Evolutionary conservation across 2,329 filamentous ascomycete species (phyloP).

Genomic region (Zopfia rhizophila): DNA sequence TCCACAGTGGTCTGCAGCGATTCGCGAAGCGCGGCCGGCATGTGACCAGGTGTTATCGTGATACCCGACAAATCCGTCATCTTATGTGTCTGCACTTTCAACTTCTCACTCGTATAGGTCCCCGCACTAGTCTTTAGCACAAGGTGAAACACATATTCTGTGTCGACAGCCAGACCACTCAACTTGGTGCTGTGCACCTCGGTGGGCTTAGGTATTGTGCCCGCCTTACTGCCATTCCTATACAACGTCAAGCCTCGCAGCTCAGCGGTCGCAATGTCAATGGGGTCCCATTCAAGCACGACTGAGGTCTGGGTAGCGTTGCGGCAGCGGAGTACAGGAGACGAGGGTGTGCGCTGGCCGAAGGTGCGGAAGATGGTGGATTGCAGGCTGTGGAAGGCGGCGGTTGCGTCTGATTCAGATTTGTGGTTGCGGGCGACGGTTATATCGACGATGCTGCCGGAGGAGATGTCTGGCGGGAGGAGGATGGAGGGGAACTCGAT

Average conservation of each 20-base stretch:
- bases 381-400: conserved; percentile 86
- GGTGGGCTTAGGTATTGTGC: conserved; percentile 87
- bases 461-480: conserved; percentile 92
- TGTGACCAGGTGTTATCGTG: conserved; percentile 89
- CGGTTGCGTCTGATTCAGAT: conserved; percentile 79
- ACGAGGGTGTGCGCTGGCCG: conserved; percentile 78
- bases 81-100: conserved; percentile 92
- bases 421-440: conserved; percentile 86
- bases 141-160: conserved; percentile 93
- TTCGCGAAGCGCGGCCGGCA: conserved; percentile 78
- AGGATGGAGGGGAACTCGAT: conserved; percentile 99
- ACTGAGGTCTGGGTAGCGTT: conserved; percentile 99
- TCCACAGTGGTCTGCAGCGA: conserved; percentile 79
- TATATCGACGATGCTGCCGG: conserved; percentile 97
- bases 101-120: conserved; percentile 83
- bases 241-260: conserved; percentile 90
- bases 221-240: conserved; percentile 95
- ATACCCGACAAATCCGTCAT: conserved; percentile 98
- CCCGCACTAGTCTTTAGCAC: conserved; percentile 91
- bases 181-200: conserved; percentile 97
- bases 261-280: conserved; percentile 91
- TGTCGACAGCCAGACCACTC: conserved; percentile 93
- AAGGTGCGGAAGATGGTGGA: conserved; percentile 87
- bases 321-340: conserved; percentile 86
- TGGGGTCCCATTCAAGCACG: conserved; percentile 97